Evolutionary conservation across 2,329 filamentous ascomycete species (phyloP).

Genomic region (Hymenoscyphus occultus): DNA sequence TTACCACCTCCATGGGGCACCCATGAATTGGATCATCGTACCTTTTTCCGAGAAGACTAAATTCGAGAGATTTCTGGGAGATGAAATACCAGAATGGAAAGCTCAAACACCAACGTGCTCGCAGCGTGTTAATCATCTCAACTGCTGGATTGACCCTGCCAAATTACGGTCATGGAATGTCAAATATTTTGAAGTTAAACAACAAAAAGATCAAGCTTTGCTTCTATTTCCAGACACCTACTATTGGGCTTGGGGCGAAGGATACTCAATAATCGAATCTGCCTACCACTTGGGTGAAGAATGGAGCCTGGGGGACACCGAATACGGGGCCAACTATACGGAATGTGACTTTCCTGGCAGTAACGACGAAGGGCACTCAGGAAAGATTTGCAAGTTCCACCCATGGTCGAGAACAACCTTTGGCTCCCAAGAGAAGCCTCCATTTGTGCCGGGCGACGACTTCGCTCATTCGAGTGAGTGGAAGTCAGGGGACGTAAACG

Average conservation of each 20-base stretch:
- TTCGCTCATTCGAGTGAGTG: too few species aligned
- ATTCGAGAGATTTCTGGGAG: background rate
- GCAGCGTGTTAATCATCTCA: background rate
- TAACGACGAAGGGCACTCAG: background rate
- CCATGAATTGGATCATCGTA: background rate
- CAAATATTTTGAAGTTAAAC: background rate
- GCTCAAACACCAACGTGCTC: background rate
- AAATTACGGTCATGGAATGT: background rate
- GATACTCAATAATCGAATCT: background rate
- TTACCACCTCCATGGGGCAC: background rate
- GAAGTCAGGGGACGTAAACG: too few species aligned
- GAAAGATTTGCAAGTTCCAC: background rate
- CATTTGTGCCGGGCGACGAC: background rate
- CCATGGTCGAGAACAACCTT: background rate
- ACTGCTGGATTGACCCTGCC: background rate
- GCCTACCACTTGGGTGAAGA: background rate
- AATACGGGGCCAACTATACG: background rate
- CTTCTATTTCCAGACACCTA: background rate
- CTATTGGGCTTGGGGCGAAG: background rate
- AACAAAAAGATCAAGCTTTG: background rate
- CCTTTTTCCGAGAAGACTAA: background rate
- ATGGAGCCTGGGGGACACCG: background rate
- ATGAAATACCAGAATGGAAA: background rate
- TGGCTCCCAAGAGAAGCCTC: background rate
- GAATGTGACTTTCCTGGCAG: background rate